Evolutionary conservation across 192 early-diverging fungal genomes (phyloP).

Genomic region (Coemansia sp.): DNA sequence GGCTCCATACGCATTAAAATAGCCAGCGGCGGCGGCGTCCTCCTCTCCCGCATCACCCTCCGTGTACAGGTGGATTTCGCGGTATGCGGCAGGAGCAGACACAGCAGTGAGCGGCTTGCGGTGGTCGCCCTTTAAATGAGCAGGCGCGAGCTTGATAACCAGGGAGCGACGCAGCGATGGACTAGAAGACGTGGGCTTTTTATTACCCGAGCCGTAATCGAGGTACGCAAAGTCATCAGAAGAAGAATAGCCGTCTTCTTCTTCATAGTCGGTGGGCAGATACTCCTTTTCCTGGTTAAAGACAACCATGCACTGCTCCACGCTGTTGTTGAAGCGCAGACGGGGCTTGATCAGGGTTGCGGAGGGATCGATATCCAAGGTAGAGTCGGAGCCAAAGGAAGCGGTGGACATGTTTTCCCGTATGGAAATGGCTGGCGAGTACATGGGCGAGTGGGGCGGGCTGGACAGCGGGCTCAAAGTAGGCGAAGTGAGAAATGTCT

Average conservation of each 20-base stretch:
- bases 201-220: background rate
- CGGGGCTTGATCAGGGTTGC: conserved; percentile 22
- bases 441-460: conserved; percentile 24
- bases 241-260: background rate
- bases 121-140: conserved; percentile 48
- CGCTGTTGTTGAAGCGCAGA: conserved; percentile 49
- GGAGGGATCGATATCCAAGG: conserved; percentile 26
- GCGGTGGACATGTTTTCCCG: conserved; percentile 47
- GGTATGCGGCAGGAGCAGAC: conserved; percentile 1
- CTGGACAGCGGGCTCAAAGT: conserved; percentile 41
- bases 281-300: conserved; percentile 51
- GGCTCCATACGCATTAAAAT: background rate
- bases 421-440: conserved; percentile 43
- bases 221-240: too few species aligned
- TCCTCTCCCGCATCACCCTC: background rate
- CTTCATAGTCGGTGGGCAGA: conserved; percentile 44
- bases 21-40: conserved; percentile 3
- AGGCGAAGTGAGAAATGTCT: conserved; percentile 44
- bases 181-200: conserved; percentile 2
- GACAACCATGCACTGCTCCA: conserved; percentile 54
- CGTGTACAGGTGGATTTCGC: background rate
- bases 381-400: conserved; percentile 39
- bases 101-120: conserved; percentile 25
- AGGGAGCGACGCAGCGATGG: conserved; percentile 22
- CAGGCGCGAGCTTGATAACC: conserved; percentile 46